Evolutionary conservation across 73 alveolate genomes (phyloP).

Genomic region (Durusdinium trenchii): DNA sequence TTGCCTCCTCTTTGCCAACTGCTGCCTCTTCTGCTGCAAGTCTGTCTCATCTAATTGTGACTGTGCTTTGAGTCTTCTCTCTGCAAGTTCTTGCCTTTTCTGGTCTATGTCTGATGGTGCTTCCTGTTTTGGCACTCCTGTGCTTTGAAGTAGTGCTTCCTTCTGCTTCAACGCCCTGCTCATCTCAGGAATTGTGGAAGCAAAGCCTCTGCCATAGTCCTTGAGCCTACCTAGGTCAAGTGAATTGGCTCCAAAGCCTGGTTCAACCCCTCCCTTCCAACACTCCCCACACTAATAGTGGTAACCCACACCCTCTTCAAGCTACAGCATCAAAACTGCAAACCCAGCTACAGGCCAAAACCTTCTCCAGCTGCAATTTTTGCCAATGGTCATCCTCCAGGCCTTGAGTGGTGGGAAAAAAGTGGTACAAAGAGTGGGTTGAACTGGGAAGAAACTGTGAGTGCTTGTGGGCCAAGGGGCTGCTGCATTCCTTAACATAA

Average conservation of each 20-base stretch:
- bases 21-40: not conserved
- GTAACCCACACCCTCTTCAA: not conserved
- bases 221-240: not conserved
- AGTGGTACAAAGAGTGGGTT: not conserved
- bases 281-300: not conserved
- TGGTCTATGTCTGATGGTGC: not conserved
- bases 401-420: not conserved
- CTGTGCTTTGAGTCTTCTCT: not conserved
- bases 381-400: not conserved
- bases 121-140: not conserved
- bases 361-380: not conserved
- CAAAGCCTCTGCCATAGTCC: not conserved
- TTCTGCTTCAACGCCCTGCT: not conserved
- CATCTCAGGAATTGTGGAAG: not conserved
- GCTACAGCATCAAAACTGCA: not conserved
- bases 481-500: not conserved
- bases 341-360: not conserved
- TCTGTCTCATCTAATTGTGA: not conserved
- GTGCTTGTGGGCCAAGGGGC: constrained; percentile 3
- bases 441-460: no score
- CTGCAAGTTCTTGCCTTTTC: not conserved
- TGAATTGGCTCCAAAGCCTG: not conserved
- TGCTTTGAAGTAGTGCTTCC: not conserved
- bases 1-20: not conserved
- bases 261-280: not conserved